Percentiles rank a stretch among this genome's conserved stretches.
Conservation (phyloP, 805 yeast genomes). For the Ascoidea rubescens region DNA sequence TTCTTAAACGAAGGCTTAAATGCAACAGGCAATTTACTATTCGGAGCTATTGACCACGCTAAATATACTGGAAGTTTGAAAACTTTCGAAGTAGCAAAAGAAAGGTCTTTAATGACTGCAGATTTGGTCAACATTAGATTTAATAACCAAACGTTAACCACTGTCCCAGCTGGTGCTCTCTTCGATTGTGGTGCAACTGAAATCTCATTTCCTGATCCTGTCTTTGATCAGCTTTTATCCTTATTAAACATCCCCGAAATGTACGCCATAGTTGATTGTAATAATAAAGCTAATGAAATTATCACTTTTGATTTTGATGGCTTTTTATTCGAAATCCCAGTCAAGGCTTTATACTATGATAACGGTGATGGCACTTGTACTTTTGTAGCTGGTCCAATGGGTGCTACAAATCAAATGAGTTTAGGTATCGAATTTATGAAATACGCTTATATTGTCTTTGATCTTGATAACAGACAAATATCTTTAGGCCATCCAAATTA, state of each 20-base stretch:
- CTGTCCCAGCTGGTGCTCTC: conserved; percentile 23
- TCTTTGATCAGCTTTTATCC: conserved; percentile 10
- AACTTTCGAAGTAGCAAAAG: conserved; percentile 17
- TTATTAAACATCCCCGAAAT: conserved; percentile 11
- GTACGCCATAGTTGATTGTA: conserved; percentile 11
- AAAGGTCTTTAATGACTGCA: conserved; percentile 18
- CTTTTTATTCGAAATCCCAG: conserved; percentile 15
- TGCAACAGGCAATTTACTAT: conserved; percentile 22
- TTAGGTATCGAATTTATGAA: conserved; percentile 43
- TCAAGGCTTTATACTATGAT: conserved; percentile 10
- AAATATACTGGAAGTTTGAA: conserved; percentile 24
- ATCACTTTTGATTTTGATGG: conserved; percentile 34
- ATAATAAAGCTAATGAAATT: conserved; percentile 20
- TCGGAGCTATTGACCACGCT: conserved; percentile 30
- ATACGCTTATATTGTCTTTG: conserved; percentile 40
- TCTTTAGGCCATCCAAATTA: conserved; percentile 32
- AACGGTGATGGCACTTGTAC: conserved; percentile 24
- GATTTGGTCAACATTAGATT: conserved; percentile 13
- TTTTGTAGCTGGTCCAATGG: conserved; percentile 25
- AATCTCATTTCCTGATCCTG: conserved; percentile 26
- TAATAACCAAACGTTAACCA: conserved; percentile 9
- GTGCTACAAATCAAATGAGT: conserved; percentile 25
- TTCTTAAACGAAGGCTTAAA: conserved; percentile 23
- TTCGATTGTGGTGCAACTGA: conserved; percentile 31
- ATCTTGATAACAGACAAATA: conserved; percentile 29